phyloP scores from a whole-genome alignment of 176 grass and related monocot genomes.

The Chloris gayana region DNA sequence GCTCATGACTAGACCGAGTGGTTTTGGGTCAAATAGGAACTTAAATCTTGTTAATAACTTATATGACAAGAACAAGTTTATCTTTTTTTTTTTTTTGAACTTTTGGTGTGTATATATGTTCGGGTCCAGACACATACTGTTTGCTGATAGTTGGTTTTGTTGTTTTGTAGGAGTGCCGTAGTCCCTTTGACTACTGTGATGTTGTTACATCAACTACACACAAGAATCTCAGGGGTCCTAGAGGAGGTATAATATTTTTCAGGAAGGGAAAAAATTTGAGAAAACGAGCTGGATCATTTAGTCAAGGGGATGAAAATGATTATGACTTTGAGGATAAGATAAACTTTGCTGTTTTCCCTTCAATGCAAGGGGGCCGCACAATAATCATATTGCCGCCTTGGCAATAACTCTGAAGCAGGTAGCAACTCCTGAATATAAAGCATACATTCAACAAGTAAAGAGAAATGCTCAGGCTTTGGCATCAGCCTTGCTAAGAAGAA shows the following conservation, averaged over 20 bases:
- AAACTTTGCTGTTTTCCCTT: slow-evolving; percentile 94
- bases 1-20: too few relatives aligned
- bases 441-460: slow-evolving; percentile 96
- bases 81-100: neutral
- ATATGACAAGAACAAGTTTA: neutral
- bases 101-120: neutral
- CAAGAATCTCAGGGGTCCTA: slow-evolving; percentile 91
- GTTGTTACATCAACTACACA: slow-evolving; percentile 96
- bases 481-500: slow-evolving; percentile 81
- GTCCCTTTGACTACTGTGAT: slow-evolving; percentile 95
- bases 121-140: slow-evolving; percentile 8
- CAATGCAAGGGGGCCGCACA: slow-evolving; percentile 97
- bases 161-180: slow-evolving; percentile 70
- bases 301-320: slow-evolving; percentile 68
- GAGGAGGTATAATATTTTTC: slow-evolving; percentile 98
- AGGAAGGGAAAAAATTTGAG: slow-evolving; percentile 72
- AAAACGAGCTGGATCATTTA: slow-evolving; percentile 40
- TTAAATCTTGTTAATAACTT: neutral
- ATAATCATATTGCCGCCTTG: slow-evolving; percentile 96
- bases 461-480: slow-evolving; percentile 94
- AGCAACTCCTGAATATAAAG: slow-evolving; percentile 89
- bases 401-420: slow-evolving; percentile 93
- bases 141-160: slow-evolving; percentile 29
- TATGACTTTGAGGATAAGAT: slow-evolving; percentile 94
- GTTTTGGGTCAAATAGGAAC: too few relatives aligned